Percentiles rank a stretch among this genome's conserved stretches.
phyloP scores from a whole-genome alignment of 805 yeast species.

The Starmera dryadoides region DNA sequence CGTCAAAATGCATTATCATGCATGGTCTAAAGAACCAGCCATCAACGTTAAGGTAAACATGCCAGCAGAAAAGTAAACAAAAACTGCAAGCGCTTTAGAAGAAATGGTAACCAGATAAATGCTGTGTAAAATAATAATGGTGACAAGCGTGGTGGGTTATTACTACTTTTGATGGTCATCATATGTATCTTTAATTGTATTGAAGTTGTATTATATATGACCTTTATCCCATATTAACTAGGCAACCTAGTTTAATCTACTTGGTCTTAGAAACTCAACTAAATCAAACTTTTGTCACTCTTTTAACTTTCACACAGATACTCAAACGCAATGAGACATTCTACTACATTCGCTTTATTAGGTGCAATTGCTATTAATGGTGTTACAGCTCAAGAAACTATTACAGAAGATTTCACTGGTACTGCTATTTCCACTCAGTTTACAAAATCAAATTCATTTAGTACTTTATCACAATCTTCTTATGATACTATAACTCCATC shows the following conservation, averaged over 20 bases:
- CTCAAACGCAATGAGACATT: background rate
- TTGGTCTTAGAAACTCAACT: background rate
- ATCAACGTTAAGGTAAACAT: background rate
- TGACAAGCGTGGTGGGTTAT: background rate
- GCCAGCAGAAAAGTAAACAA: too few species aligned
- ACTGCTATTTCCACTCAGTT: slow-evolving; percentile 9
- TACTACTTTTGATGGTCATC: background rate
- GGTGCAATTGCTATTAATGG: slow-evolving; percentile 1
- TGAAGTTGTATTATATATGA: background rate
- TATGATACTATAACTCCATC: background rate
- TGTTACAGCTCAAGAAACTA: slow-evolving; percentile 13
- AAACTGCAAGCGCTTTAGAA: too few species aligned
- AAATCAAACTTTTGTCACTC: background rate
- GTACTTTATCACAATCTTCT: slow-evolving; percentile 1
- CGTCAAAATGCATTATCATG: background rate
- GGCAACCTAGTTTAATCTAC: background rate
- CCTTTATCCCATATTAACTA: background rate
- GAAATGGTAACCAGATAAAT: background rate
- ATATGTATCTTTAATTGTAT: background rate
- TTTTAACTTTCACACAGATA: background rate
- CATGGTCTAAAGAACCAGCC: background rate
- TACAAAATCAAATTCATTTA: slow-evolving; percentile 6
- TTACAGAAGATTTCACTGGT: slow-evolving; percentile 15
- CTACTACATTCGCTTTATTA: background rate
- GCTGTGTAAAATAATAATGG: background rate